Percentiles rank a stretch among this genome's conserved stretches.
phyloP scores from a whole-genome alignment of 805 yeast genomes.

The Cyberlindnera americana region DNA sequence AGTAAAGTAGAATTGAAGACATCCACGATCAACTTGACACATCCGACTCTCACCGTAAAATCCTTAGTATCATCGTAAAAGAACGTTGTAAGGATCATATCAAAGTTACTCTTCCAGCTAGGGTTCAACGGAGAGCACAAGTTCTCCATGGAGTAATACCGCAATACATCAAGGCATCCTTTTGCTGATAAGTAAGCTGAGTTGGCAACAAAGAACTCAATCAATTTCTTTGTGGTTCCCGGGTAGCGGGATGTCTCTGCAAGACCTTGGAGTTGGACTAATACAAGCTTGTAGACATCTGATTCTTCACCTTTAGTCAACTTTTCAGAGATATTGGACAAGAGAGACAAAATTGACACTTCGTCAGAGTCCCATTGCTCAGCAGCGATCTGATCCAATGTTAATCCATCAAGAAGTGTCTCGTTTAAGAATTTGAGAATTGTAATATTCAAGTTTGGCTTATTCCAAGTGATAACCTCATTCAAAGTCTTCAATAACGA shows the following conservation, averaged over 20 bases:
- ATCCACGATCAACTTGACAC: conserved; percentile 29
- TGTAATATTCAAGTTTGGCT: conserved; percentile 38
- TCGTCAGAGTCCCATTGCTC: conserved; percentile 35
- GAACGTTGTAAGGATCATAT: conserved; percentile 42
- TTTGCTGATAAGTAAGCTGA: conserved; percentile 35
- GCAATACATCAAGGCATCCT: conserved; percentile 42
- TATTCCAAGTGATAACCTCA: conserved; percentile 33
- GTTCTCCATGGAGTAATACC: conserved; percentile 44
- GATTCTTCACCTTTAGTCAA: conserved; percentile 30
- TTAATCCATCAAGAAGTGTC: conserved; percentile 32
- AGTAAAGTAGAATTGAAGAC: conserved; percentile 24
- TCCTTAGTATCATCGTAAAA: conserved; percentile 29
- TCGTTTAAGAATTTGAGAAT: conserved; percentile 38
- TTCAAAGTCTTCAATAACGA: conserved; percentile 33
- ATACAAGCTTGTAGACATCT: conserved; percentile 33
- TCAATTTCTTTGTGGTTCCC: conserved; percentile 41
- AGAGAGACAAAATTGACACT: conserved; percentile 14
- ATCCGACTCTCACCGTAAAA: conserved; percentile 29
- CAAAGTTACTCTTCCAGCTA: conserved; percentile 49
- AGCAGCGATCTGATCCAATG: conserved; percentile 30
- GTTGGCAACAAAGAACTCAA: conserved; percentile 39
- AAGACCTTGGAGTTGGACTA: conserved; percentile 33
- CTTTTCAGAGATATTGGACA: conserved; percentile 21
- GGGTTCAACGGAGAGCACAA: conserved; percentile 51
- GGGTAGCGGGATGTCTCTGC: conserved; percentile 31